Evolutionary conservation across 768 basidiomycete genomes (phyloP), one percentile per base, ranked within the genome.

Genomic region (Pleurotus giganteus): DNA sequence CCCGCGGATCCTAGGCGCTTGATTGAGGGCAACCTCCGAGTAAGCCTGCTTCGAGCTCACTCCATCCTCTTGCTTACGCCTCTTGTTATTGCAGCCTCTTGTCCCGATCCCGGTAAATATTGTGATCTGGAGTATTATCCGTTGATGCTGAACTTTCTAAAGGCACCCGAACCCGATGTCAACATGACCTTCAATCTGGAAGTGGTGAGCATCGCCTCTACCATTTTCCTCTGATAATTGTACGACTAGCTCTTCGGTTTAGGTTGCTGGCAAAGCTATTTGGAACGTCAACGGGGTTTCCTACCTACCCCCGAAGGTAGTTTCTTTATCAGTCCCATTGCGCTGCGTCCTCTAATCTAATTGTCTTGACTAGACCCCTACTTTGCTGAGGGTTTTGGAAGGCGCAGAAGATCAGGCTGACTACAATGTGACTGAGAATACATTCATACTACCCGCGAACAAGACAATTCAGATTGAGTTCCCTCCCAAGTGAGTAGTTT

Each of bases 381-480:
- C 69, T 28, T 59, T 65, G 3, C 47, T 64, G 15, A 66, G 71
- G 45, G 68, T 74, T 54, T 54, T 76, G 8, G 67, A 69, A 32
- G 74, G 75, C 24, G 69, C 68, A 2, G 58, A 55, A 17, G 47
- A 9, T 4, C 54, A 66, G 0, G 58, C 63, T 1, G 67, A 72
- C 39, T 66, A 76, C 54, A 64, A 66, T 17, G 37, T 60, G 3
- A 63, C 67, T 4, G 74, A 74, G 43, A 67, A 75, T 44, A 71
- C 76, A 2, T 77, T 74, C 53, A 57, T 71, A 17, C 58, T 79
- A 13, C 74, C 74, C 0, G 36, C 51, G 11, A 72, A 76, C 58
- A 63, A 69, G 44, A 63, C 68, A 28, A 66, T 79, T 45, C 73
- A 79, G 53, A 26, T 79, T 4, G 63, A 60, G 13, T 69, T 77